A percentile compares a stretch with the other conserved stretches of the same genome.
Conservation (phyloP, 768 basidiomycete species). For the Psilocybe azurescens region DNA sequence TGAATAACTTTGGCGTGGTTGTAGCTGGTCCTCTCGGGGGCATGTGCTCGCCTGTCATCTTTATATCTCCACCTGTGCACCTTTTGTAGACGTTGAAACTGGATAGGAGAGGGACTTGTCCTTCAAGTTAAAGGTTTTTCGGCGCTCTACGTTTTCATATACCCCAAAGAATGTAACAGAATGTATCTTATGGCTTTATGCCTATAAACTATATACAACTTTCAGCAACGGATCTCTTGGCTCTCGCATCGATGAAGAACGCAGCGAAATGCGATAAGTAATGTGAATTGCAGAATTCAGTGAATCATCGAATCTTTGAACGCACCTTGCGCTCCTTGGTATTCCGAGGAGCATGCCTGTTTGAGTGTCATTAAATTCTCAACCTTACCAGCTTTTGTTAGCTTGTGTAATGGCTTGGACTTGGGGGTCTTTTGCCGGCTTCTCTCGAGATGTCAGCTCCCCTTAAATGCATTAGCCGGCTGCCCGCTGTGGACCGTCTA, state of each 20-base stretch:
- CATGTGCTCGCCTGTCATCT: constrained; percentile 43
- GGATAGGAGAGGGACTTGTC: constrained; percentile 10
- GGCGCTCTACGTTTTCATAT: constrained; percentile 35
- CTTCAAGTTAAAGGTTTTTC: constrained; percentile 14
- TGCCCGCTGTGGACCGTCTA: constrained; percentile 27
- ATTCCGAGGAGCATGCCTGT: constrained; percentile 78
- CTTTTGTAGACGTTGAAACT: constrained; percentile 32
- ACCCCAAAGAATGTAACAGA: constrained; percentile 30
- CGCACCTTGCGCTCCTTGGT: constrained; percentile 79
- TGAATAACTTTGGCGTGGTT: constrained; percentile 39
- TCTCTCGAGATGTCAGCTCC: constrained; percentile 39
- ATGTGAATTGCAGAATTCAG: constrained; percentile 85
- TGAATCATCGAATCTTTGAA: constrained; percentile 88
- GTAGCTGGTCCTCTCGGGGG: constrained; percentile 36
- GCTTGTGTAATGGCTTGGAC: constrained; percentile 40
- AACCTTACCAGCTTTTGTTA: constrained; percentile 41
- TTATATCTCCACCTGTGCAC: constrained; percentile 55
- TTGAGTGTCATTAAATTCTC: constrained; percentile 74
- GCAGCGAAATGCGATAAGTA: constrained; percentile 83
- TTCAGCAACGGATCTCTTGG: constrained; percentile 74
- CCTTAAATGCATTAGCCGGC: constrained; percentile 54
- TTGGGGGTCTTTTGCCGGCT: constrained; percentile 45
- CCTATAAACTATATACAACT: constrained; percentile 40
- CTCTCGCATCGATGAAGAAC: constrained; percentile 83
- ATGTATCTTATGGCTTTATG: constrained; percentile 33